Conservation (phyloP, 345 rosid species). For the Dimocarpus longan region DNA sequence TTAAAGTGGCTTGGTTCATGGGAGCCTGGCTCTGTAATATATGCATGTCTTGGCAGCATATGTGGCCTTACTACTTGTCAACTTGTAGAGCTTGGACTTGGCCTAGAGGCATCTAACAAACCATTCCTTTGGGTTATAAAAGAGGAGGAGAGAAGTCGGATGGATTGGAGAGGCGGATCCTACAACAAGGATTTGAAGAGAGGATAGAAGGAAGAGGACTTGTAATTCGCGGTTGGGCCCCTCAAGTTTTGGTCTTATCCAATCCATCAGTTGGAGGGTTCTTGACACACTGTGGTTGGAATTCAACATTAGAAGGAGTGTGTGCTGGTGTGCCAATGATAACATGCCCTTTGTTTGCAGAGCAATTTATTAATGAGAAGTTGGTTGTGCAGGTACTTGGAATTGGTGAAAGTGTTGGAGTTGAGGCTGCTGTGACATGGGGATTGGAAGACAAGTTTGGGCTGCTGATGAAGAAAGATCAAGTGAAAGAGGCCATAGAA, state of each 20-base stretch:
- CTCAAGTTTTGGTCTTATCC: conserved; percentile 47
- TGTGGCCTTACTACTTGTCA: conserved; percentile 36
- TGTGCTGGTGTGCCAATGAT: conserved; percentile 43
- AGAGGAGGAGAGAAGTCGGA: conserved; percentile 23
- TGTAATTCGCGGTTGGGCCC: conserved; percentile 48
- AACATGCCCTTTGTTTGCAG: conserved; percentile 53
- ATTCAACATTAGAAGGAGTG: conserved; percentile 50
- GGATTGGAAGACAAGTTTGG: conserved; percentile 33
- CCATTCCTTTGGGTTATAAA: conserved; percentile 51
- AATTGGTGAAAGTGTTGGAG: conserved; percentile 33
- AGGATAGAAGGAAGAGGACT: conserved; percentile 31
- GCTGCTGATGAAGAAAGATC: conserved; percentile 12
- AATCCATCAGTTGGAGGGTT: conserved; percentile 47
- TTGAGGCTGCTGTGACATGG: conserved; percentile 32
- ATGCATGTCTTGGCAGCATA: conserved; percentile 54
- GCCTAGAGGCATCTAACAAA: conserved; percentile 39
- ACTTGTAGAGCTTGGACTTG: conserved; percentile 43
- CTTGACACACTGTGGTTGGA: conserved; percentile 58
- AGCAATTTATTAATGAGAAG: conserved; percentile 52
- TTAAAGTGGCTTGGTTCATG: conserved; percentile 37
- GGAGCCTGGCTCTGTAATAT: conserved; percentile 42
- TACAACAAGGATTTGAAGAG: conserved; percentile 23
- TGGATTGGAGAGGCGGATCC: conserved; percentile 18
- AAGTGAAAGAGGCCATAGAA: conserved; percentile 1
- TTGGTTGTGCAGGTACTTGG: conserved; percentile 30